These are phyloP conservation scores for Lactarius hatsudake DNA, from an alignment of 768 basidiomycete species.

Conservation along the genomic window DNA sequence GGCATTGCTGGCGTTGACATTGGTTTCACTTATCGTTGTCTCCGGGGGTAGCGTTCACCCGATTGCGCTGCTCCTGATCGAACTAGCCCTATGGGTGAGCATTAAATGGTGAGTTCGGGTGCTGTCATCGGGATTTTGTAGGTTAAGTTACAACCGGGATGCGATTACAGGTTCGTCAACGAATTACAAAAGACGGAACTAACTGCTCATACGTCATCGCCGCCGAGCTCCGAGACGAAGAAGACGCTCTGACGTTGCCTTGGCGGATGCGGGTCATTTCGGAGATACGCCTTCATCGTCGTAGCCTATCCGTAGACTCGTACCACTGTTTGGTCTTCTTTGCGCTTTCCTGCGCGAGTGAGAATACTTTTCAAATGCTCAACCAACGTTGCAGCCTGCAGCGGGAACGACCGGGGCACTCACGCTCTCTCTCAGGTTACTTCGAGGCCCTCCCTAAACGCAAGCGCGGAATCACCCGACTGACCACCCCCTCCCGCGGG, in stretches of 20 bases:
- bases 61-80: constrained; percentile 61
- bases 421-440: constrained; percentile 90
- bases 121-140: not conserved
- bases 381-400: constrained; percentile 4
- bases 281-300: constrained; percentile 36
- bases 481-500: constrained; percentile 51
- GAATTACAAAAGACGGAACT: constrained; percentile 42
- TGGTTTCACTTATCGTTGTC: constrained; percentile 54
- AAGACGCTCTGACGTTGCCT: constrained; percentile 12
- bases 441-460: constrained; percentile 89
- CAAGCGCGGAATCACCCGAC: constrained; percentile 58
- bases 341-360: constrained; percentile 78
- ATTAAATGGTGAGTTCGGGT: constrained; percentile 66
- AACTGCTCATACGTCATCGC: not conserved
- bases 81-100: constrained; percentile 69
- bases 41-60: constrained; percentile 69
- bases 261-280: not conserved
- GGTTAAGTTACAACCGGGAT: not conserved
- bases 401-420: constrained; percentile 33
- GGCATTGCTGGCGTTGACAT: constrained; percentile 52
- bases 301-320: constrained; percentile 61
- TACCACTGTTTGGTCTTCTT: constrained; percentile 81
- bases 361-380: constrained; percentile 58
- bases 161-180: constrained; percentile 55
- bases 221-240: constrained; percentile 15